Conservation (phyloP, 139 green algal species). For the Micromonas pusilla region DNA sequence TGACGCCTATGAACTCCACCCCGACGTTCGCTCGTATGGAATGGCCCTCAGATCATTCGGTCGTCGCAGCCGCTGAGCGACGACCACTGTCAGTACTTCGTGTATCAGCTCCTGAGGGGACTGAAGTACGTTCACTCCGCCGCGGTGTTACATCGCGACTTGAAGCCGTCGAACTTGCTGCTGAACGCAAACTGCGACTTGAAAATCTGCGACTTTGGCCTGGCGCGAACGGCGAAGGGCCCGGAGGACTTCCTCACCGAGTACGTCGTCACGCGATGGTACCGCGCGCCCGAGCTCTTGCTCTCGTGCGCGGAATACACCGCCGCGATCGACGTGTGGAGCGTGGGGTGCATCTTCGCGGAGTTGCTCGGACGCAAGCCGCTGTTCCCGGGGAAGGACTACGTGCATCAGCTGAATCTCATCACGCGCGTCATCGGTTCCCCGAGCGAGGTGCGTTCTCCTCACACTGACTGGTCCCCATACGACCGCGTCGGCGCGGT, state of each 20-base stretch:
- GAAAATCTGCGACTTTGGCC: slow-evolving; percentile 60
- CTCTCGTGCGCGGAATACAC: slow-evolving; percentile 56
- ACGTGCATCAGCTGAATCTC: slow-evolving; percentile 60
- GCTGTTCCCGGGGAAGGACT: slow-evolving; percentile 56
- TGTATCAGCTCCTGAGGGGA: slow-evolving; percentile 50
- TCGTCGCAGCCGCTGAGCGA: slow-evolving; percentile 45
- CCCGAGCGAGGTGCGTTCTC: slow-evolving; percentile 16
- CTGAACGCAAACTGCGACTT: slow-evolving; percentile 58
- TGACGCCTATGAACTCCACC: no score
- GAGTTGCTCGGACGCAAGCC: slow-evolving; percentile 54
- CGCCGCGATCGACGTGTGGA: slow-evolving; percentile 54
- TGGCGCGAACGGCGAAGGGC: slow-evolving; percentile 39
- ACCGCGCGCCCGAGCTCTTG: slow-evolving; percentile 54
- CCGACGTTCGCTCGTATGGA: no score
- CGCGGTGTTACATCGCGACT: slow-evolving; percentile 53
- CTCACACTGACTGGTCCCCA: no score
- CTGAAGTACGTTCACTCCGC: slow-evolving; percentile 59
- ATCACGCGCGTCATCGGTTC: slow-evolving; percentile 52
- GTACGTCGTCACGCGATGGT: slow-evolving; percentile 61
- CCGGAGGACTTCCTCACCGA: slow-evolving; percentile 54
- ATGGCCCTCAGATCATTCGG: slow-evolving; percentile 59
- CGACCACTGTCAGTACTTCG: slow-evolving; percentile 54
- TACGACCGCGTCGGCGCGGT: no score
- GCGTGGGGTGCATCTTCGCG: slow-evolving; percentile 53
- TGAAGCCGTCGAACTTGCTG: slow-evolving; percentile 55